Conservation (phyloP, 176 grass and related monocot species). For the Guadua angustifolia region DNA sequence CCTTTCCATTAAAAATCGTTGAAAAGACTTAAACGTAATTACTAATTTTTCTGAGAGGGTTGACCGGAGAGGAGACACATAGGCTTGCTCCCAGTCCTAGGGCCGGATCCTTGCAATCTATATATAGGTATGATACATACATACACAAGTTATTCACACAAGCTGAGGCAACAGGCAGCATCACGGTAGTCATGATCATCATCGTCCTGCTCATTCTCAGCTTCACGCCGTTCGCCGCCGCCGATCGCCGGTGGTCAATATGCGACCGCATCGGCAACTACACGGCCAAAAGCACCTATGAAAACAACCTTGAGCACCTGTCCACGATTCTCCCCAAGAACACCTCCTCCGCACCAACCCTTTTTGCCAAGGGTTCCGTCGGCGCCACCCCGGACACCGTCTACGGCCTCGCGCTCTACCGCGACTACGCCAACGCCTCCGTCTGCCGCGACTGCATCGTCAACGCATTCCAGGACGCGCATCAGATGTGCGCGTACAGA, state of each 20-base stretch:
- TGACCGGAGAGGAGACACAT: too few relatives aligned
- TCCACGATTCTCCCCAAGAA: neutral
- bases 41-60: too few relatives aligned
- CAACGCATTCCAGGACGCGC: neutral
- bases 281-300: constrained; percentile 14
- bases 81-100: too few relatives aligned
- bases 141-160: too few relatives aligned
- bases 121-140: too few relatives aligned
- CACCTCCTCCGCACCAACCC: neutral
- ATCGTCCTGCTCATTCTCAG: neutral
- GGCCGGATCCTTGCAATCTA: too few relatives aligned
- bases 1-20: too few relatives aligned
- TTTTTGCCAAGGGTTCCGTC: neutral
- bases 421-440: constrained; percentile 16
- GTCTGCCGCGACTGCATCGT: constrained; percentile 35
- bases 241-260: neutral
- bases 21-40: too few relatives aligned
- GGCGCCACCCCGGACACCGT: constrained; percentile 20
- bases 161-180: neutral
- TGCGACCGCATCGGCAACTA: constrained; percentile 1
- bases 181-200: constrained; percentile 6
- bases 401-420: constrained; percentile 44
- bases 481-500: neutral
- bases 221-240: neutral
- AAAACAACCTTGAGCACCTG: constrained; percentile 40